Conservation (phyloP, 768 basidiomycete species). For the Thelephora ganbajun region DNA sequence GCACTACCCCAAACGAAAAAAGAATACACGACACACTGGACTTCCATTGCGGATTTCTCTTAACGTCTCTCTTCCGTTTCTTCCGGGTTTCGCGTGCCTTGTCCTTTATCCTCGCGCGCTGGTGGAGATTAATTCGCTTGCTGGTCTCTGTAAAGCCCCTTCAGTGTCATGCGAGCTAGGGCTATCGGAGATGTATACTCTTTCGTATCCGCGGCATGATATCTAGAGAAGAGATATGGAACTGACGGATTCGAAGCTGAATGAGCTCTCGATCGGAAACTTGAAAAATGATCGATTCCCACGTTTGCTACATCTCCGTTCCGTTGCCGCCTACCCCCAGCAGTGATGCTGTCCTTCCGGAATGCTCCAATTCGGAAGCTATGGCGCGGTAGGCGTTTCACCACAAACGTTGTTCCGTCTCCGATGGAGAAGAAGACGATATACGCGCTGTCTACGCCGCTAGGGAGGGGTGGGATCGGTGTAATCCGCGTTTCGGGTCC, state of each 20-base stretch:
- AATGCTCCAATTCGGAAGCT: too few species aligned
- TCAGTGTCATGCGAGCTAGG: background rate
- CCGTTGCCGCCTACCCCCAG: too few species aligned
- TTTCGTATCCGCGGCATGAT: slow-evolving; percentile 58
- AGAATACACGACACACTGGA: slow-evolving; percentile 43
- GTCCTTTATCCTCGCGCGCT: slow-evolving; percentile 58
- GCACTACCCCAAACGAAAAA: background rate
- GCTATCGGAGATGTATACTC: slow-evolving; percentile 25
- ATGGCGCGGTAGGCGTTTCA: background rate
- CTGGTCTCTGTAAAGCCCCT: slow-evolving; percentile 49
- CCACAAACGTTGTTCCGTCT: slow-evolving; percentile 16
- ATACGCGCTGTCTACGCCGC: slow-evolving; percentile 78
- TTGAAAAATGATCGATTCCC: background rate
- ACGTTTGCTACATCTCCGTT: slow-evolving; percentile 1
- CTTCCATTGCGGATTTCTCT: slow-evolving; percentile 81
- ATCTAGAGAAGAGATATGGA: background rate
- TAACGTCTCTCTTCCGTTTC: slow-evolving; percentile 61
- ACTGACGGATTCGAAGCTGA: too few species aligned
- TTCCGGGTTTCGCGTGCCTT: slow-evolving; percentile 66
- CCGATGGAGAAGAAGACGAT: slow-evolving; percentile 60
- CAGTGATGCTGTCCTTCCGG: too few species aligned
- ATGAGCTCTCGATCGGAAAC: background rate
- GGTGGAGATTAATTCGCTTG: slow-evolving; percentile 60
- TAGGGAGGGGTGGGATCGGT: slow-evolving; percentile 74
- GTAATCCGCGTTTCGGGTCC: slow-evolving; percentile 78